Percentiles rank a stretch among this genome's conserved stretches.
phyloP scores from a whole-genome alignment of 805 yeast species.

The Lipomyces mesembrius region DNA sequence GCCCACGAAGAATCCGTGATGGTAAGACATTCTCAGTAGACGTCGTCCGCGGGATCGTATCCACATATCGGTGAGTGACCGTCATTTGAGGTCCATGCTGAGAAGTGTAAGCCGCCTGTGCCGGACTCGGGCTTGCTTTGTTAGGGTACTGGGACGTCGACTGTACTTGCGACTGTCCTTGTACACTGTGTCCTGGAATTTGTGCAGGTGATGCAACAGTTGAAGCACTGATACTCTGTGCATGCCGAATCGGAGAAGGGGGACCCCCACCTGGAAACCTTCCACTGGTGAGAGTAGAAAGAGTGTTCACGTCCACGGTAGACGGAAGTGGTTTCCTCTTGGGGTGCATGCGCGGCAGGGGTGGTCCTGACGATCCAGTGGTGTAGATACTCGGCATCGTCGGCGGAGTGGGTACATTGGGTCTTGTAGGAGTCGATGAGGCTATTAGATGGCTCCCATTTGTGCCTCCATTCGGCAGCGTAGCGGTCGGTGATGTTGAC shows the following conservation, averaged over 20 bases:
- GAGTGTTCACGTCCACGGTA: conserved; percentile 7
- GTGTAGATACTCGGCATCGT: conserved; percentile 3
- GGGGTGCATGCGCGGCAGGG: conserved; percentile 10
- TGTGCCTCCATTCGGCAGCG: not conserved
- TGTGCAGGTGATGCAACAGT: not conserved
- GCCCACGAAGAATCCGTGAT: conserved; percentile 10
- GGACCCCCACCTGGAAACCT: conserved; percentile 6
- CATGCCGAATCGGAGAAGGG: conserved; percentile 1
- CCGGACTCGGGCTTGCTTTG: not conserved
- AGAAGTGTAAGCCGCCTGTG: not conserved
- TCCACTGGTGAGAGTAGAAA: conserved; percentile 3
- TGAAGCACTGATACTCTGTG: not conserved
- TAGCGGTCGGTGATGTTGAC: not conserved
- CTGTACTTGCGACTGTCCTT: conserved; percentile 1
- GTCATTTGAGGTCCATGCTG: not conserved
- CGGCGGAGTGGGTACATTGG: not conserved
- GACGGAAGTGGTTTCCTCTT: conserved; percentile 27
- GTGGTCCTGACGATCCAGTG: not conserved
- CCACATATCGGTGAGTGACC: not conserved
- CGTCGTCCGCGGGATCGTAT: conserved; percentile 5
- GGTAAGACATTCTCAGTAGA: conserved; percentile 1
- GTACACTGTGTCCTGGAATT: not conserved
- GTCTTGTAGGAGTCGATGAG: not conserved
- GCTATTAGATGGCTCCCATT: not conserved
- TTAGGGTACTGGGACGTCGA: not conserved